These are phyloP conservation scores for Fusarium sp. DNA, from an alignment of 2,329 filamentous ascomycete species.

Conservation along the genomic window DNA sequence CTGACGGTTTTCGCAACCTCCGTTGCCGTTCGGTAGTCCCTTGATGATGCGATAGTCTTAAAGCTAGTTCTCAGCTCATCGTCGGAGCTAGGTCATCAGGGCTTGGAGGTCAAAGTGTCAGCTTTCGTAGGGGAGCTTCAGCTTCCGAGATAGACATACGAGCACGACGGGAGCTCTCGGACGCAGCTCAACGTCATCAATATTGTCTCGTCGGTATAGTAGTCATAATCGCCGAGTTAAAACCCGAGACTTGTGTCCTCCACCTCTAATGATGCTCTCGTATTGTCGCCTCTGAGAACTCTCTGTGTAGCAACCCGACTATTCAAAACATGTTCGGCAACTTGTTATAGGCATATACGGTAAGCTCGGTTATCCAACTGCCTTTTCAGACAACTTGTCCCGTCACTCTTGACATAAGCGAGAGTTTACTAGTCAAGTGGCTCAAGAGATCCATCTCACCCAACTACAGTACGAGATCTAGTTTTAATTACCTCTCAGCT, in stretches of 20 bases:
- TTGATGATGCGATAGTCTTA: constrained; percentile 3
- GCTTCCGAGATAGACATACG: not conserved
- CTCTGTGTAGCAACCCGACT: not conserved
- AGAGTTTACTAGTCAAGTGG: not conserved
- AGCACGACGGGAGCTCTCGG: constrained; percentile 12
- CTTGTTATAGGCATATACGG: not conserved
- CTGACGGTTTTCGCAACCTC: constrained; percentile 10
- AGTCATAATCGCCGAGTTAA: not conserved
- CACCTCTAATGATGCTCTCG: not conserved
- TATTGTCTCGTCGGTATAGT: not conserved
- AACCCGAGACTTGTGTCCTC: not conserved
- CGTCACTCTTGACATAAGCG: not conserved
- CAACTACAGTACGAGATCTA: not conserved
- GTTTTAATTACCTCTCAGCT: not conserved
- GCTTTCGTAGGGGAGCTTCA: constrained; percentile 3
- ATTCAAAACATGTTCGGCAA: not conserved
- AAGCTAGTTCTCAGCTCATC: not conserved
- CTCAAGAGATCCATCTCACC: not conserved
- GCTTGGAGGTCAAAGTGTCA: constrained; percentile 16
- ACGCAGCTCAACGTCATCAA: not conserved
- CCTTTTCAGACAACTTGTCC: not conserved
- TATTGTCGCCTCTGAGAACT: not conserved
- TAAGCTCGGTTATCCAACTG: not conserved
- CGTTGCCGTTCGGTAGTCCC: not conserved
- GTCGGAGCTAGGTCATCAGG: not conserved